Evolutionary conservation across 495 filamentous ascomycete species (phyloP), one percentile per base, ranked within the genome.

Genomic region (Schizothecium vesticola): DNA sequence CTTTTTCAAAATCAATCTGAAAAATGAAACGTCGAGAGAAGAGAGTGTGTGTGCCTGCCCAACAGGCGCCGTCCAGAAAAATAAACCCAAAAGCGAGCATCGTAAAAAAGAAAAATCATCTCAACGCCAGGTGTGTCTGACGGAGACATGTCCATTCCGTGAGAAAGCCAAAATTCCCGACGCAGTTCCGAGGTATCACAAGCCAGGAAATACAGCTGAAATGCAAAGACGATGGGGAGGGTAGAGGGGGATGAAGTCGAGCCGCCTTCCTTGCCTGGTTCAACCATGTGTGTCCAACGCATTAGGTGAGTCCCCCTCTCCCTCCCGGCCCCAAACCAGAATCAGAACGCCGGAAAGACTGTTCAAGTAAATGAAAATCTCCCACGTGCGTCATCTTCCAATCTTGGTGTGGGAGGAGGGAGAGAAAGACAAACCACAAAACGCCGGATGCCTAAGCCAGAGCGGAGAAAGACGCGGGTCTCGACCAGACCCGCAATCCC

Each of bases 301-400:
- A 76, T 75, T 77, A 74, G 68, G 73, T 58, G 57, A 74, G 72
- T 73, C 73, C 77, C 78, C 69, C 73, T 69, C 74, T 77, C 75
- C 73, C 77, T 70, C 67, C 76, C 68, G 71, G 69, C 73, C 43
- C 43, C 43, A 73, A 74, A 73, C 65, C 65, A 72, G 74, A 72
- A 76, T 77, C 74, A 73, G 69, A 79, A 79, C 43, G 43, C 43
- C 43, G 43, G 43, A 81, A 81, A 82, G 80, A 79, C 71, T 66
- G 43, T 74, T 70, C 68, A 66, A 33, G 56, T 33, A 56, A 70
- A 73, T 70, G 70, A 69, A 73, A 73, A 73, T 79, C 80, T 82
- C 79, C 81, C 79, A 77, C 81, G 78, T 80, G 81, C 64, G 77
- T 51, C 43, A 2, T 78, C 67, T 80, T 76, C 80, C 80, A 83